Percentiles rank a stretch among this genome's conserved stretches.
Evolutionary conservation across 306 rosid genomes (phyloP).

Genomic region (Vicia sativa): DNA sequence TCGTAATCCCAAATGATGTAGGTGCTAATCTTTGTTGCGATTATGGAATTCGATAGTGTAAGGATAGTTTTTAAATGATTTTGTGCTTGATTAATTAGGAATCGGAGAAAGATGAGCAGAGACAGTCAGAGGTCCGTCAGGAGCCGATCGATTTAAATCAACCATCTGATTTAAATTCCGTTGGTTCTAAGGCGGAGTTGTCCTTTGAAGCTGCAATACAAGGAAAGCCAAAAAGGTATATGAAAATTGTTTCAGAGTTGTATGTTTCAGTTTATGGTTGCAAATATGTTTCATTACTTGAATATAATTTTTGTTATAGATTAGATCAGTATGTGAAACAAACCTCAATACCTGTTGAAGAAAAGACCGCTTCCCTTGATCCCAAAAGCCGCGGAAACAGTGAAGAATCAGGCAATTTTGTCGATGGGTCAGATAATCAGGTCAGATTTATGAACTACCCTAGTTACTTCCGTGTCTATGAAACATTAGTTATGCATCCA

Average conservation of each 20-base stretch:
- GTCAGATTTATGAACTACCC: slow-evolving; percentile 48
- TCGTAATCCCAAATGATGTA: slow-evolving; percentile 42
- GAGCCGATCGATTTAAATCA: slow-evolving; percentile 45
- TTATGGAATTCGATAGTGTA: slow-evolving; percentile 28
- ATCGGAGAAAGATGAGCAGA: slow-evolving; percentile 52
- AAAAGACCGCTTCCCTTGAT: slow-evolving; percentile 33
- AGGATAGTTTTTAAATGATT: slow-evolving; percentile 26
- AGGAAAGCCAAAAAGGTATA: slow-evolving; percentile 77
- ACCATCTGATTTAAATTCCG: slow-evolving; percentile 42
- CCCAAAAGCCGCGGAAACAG: slow-evolving; percentile 35
- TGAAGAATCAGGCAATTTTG: slow-evolving; percentile 42
- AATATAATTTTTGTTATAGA: slow-evolving; percentile 52
- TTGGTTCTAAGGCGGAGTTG: slow-evolving; percentile 48
- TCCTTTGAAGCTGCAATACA: slow-evolving; percentile 55
- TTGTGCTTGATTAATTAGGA: slow-evolving; percentile 56
- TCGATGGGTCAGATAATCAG: slow-evolving; percentile 51
- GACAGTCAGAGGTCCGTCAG: slow-evolving; percentile 43
- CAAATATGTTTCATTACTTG: slow-evolving; percentile 39
- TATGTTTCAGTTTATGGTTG: slow-evolving; percentile 37
- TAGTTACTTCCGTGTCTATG: not conserved
- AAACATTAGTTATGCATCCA: slow-evolving; percentile 23
- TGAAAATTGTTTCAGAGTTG: slow-evolving; percentile 28
- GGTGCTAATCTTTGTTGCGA: slow-evolving; percentile 46
- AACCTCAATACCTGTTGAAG: slow-evolving; percentile 43
- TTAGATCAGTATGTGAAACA: slow-evolving; percentile 53